Evolutionary conservation across 495 filamentous ascomycete species (phyloP).

Genomic region (Xylaria acuta): DNA sequence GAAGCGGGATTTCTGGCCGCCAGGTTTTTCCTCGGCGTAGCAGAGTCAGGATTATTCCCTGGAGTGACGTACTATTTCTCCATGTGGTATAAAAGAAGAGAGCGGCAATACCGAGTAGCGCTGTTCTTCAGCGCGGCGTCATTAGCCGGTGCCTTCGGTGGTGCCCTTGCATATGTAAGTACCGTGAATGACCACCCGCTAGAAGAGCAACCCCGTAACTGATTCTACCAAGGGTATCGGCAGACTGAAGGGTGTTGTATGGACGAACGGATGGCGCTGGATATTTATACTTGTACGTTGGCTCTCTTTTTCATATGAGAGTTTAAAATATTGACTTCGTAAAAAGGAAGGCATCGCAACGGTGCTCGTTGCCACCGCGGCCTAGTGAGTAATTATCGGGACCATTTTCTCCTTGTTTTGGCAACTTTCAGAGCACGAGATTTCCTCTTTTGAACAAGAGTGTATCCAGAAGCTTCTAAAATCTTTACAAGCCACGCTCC

Average conservation of each 20-base stretch:
- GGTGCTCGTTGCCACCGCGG: slow-evolving; percentile 62
- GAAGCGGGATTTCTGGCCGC: slow-evolving; percentile 68
- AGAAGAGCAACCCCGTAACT: background rate
- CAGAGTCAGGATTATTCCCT: slow-evolving; percentile 68
- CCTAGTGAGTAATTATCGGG: too few species aligned
- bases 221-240: slow-evolving; percentile 50
- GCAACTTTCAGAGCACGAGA: too few species aligned
- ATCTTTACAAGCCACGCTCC: too few species aligned
- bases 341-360: slow-evolving; percentile 72
- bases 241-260: slow-evolving; percentile 69
- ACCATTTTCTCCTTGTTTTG: too few species aligned
- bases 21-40: slow-evolving; percentile 65
- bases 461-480: too few species aligned
- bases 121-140: slow-evolving; percentile 78
- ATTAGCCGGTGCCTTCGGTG: slow-evolving; percentile 80
- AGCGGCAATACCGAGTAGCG: slow-evolving; percentile 73
- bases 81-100: slow-evolving; percentile 81
- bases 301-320: background rate
- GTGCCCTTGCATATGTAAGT: slow-evolving; percentile 69
- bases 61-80: slow-evolving; percentile 84
- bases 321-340: slow-evolving; percentile 26
- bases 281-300: slow-evolving; percentile 76
- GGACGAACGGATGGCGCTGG: slow-evolving; percentile 78
- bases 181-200: background rate
- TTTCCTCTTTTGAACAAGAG: too few species aligned